Evolutionary conservation across 1,284 basidiomycete genomes (phyloP), one percentile per base, ranked within the genome.

Genomic region (Uromyces viciae-fabae): DNA sequence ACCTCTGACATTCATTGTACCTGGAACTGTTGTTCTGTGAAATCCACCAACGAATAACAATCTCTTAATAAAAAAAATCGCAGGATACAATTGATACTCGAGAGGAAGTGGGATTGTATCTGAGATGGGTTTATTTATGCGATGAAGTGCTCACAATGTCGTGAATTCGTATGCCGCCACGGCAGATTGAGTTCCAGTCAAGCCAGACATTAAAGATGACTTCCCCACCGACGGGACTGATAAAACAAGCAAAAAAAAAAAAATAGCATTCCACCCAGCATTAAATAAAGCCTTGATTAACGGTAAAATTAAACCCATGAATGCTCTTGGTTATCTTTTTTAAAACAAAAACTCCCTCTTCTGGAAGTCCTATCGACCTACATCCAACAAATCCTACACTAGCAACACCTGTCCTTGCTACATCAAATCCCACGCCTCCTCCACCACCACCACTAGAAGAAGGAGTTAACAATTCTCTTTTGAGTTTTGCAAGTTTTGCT

Each of bases 161-260:
- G 97, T 99, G 88, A 99, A 99, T 86, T 99, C 96, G 85, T 99
- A 99, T 82, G 93, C 95, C 8, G 97, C 98, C n/a, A 92, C 92
- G 87, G 98, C 95, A 54, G 95, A 98, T 84, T 95, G 93, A 31
- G 96, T 99, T 77, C 97, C 97, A 68, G 96, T 99, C 82, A 99
- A 89, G 85, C 96, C 98, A 62, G 95, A 95, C 96, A 99, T 99
- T 73, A 97, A 88, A 0, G 94, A 97, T 33, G 94, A 98, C 91
- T 99, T 88, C 28, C 87, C 87, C 14, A 88, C 87, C 5, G 86
- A 87, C 0, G 87, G 87, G 81, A 88, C 87, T 4, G 85, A 84
- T 31, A 84, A 83, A 71, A 82, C 83, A 66, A 83, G 83, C 69
- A 82, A 84, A 33, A 85, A 85, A 2, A 31, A 46, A 43, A 19